Evolutionary conservation across 75 land plant species (phyloP), one percentile per base, ranked within the genome.

Genomic region (Ceratopteris richardii): DNA sequence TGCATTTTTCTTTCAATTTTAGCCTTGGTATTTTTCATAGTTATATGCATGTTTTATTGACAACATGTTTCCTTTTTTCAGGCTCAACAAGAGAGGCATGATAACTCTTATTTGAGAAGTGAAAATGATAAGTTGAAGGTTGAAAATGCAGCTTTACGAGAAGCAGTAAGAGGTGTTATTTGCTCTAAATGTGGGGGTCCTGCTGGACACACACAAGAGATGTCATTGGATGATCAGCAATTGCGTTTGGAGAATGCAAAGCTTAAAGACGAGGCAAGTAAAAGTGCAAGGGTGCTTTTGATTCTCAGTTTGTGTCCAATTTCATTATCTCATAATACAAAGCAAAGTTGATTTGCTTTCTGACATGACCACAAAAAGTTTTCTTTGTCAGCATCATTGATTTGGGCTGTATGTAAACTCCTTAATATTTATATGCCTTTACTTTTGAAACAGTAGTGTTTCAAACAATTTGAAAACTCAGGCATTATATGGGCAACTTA

Each of bases 11-110:
- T 40, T 40, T 40, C 13, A 14, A 40, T 40, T 40, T 10, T 40
- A 10, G 42, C 14, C 14, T 40, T 40, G 42, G 13, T 40, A 40
- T 14, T 40, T 9, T 9, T 9, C 42, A 40, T 9, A 40, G 42
- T n/a, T n/a, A n/a, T n/a, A n/a, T n/a, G n/a, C n/a, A n/a, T n/a
- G n/a, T n/a, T n/a, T n/a, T n/a, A n/a, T n/a, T n/a, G n/a, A n/a
- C n/a, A n/a, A n/a, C n/a, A n/a, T n/a, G n/a, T n/a, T n/a, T 33
- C 9, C 9, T 10, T 33, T 30, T 31, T n/a, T 13, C 77, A 87
- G 91, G 84, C 91, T 20, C 76, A 81, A 21, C 91, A 87, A 60
- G 91, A 87, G 67, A 69, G 91, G 4, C 83, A 83, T 64, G 87
- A 87, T 55, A 87, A 87, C 46, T 77, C 91, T 9, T 46, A 82